phyloP scores from a whole-genome alignment of 768 basidiomycete genomes.

The Boletus insuetus region DNA sequence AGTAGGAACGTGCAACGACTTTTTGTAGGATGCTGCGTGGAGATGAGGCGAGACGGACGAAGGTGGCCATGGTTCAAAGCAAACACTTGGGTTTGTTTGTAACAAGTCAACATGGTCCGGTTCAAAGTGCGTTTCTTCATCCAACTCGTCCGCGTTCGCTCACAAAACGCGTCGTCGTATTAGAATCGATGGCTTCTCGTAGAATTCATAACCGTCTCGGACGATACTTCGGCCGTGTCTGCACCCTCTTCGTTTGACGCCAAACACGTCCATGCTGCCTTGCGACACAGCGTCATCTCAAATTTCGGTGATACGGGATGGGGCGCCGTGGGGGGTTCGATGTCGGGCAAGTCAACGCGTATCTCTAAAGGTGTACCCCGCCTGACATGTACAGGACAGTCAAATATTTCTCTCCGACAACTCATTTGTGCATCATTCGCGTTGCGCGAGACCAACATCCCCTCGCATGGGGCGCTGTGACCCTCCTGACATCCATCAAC shows the following conservation, averaged over 20 bases:
- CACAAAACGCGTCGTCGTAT: not conserved
- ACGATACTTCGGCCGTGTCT: constrained; percentile 9
- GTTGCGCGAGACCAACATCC: constrained; percentile 79
- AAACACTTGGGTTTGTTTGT: constrained; percentile 1
- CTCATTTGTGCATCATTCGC: constrained; percentile 81
- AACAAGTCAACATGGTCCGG: constrained; percentile 51
- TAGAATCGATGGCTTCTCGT: constrained; percentile 92
- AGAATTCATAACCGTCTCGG: constrained; percentile 62
- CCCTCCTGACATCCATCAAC: constrained; percentile 63
- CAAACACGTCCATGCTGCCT: constrained; percentile 65
- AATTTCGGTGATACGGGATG: constrained; percentile 87
- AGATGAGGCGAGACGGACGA: constrained; percentile 4
- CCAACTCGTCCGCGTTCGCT: not conserved
- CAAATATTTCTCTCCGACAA: constrained; percentile 84
- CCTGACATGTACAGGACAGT: constrained; percentile 43
- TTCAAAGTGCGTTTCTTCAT: constrained; percentile 49
- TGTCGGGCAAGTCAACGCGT: constrained; percentile 51
- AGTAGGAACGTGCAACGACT: constrained; percentile 8
- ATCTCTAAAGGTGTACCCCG: no score
- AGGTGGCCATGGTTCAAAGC: constrained; percentile 4
- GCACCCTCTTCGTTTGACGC: constrained; percentile 41
- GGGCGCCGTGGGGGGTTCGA: constrained; percentile 72
- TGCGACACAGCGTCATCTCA: constrained; percentile 63
- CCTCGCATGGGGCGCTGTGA: constrained; percentile 77
- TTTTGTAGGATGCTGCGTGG: constrained; percentile 9